phyloP scores from a whole-genome alignment of 2,329 filamentous ascomycete genomes.

The Colletotrichum sp. region DNA sequence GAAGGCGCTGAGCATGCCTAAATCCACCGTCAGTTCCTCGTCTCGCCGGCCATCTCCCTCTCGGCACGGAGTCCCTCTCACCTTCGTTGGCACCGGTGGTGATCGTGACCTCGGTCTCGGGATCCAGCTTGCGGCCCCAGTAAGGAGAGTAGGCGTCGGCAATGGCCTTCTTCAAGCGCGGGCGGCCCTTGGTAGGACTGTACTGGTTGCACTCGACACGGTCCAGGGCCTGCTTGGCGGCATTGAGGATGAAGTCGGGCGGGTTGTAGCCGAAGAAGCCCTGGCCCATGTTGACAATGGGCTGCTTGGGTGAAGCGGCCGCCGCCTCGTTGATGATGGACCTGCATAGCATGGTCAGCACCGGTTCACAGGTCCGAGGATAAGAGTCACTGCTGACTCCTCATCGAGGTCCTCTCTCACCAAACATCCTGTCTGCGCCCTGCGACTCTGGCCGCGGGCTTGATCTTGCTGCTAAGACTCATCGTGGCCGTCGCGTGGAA shows the following conservation, averaged over 20 bases:
- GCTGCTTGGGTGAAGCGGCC: constrained; percentile 65
- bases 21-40: not conserved
- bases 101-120: constrained; percentile 92
- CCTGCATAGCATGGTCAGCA: constrained; percentile 40
- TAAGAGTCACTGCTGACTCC: not conserved
- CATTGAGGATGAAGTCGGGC: constrained; percentile 86
- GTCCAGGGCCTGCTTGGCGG: constrained; percentile 88
- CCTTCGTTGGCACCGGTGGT: constrained; percentile 91
- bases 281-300: constrained; percentile 70
- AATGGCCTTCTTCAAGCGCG: constrained; percentile 89
- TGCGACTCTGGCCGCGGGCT: constrained; percentile 55
- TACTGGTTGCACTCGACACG: constrained; percentile 98
- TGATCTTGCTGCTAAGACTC: constrained; percentile 49
- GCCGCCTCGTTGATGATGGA: constrained; percentile 72
- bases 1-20: constrained; percentile 92
- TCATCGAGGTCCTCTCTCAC: constrained; percentile 33
- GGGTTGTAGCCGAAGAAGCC: constrained; percentile 94
- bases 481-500: constrained; percentile 36
- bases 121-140: constrained; percentile 82
- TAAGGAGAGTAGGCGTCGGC: constrained; percentile 90
- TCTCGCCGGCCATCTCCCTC: constrained; percentile 3
- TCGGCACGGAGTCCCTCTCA: constrained; percentile 31
- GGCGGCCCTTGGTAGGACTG: constrained; percentile 91
- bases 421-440: constrained; percentile 59
- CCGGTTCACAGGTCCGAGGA: not conserved